Evolutionary conservation across 768 basidiomycete genomes (phyloP).

Genomic region (Naganishia vishniacii): DNA sequence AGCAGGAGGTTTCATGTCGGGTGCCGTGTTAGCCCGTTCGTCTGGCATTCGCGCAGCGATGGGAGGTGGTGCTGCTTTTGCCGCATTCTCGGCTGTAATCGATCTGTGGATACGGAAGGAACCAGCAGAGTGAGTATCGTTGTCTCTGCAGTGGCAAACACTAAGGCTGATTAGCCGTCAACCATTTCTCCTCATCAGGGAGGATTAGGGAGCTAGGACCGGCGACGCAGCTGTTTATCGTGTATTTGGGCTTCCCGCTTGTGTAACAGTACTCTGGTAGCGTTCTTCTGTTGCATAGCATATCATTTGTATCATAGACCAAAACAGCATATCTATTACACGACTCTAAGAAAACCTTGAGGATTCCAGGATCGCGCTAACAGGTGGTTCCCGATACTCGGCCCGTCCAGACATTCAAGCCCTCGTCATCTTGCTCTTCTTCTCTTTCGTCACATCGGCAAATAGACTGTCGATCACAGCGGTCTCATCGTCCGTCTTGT

Average conservation of each 20-base stretch:
- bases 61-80: constrained; percentile 86
- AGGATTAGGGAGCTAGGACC: neutral
- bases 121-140: constrained; percentile 42
- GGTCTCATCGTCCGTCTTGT: constrained; percentile 42
- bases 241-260: constrained; percentile 2
- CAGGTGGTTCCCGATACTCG: too few relatives aligned
- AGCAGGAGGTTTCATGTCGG: constrained; percentile 78
- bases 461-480: constrained; percentile 77
- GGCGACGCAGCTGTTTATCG: constrained; percentile 4
- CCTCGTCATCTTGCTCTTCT: constrained; percentile 32
- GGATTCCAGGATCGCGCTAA: too few relatives aligned
- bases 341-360: neutral
- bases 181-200: neutral
- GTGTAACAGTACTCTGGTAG: constrained; percentile 1
- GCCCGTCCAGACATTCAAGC: neutral
- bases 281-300: constrained; percentile 6
- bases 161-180: too few relatives aligned
- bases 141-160: too few relatives aligned
- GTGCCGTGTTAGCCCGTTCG: constrained; percentile 78
- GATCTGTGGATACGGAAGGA: constrained; percentile 57
- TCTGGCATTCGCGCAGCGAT: constrained; percentile 79
- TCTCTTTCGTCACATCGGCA: constrained; percentile 44
- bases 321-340: constrained; percentile 3
- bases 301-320: constrained; percentile 1
- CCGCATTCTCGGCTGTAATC: constrained; percentile 85